Evolutionary conservation across 192 early-diverging fungal species (phyloP).

Genomic region (Piromyces finnis): DNA sequence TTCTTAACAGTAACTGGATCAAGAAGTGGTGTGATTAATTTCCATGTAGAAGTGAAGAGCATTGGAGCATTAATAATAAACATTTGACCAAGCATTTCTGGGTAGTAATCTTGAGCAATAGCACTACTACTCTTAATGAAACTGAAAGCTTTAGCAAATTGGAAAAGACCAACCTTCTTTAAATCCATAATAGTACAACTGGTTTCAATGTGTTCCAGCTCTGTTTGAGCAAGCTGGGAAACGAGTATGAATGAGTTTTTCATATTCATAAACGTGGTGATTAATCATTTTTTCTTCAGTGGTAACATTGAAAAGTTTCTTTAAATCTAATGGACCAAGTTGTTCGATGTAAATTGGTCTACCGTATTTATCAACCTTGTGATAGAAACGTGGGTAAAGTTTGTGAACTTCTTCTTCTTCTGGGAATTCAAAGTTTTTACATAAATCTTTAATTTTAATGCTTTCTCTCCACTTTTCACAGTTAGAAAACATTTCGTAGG

Average conservation of each 20-base stretch:
- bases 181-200: slow-evolving; percentile 82
- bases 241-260: slow-evolving; percentile 45
- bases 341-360: slow-evolving; percentile 84
- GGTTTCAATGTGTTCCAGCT: slow-evolving; percentile 50
- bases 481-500: slow-evolving; percentile 56
- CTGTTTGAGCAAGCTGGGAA: slow-evolving; percentile 61
- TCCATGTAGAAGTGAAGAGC: slow-evolving; percentile 72
- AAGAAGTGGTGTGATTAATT: slow-evolving; percentile 54
- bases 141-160: slow-evolving; percentile 47
- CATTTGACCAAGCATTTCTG: slow-evolving; percentile 79
- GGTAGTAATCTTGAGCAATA: slow-evolving; percentile 85
- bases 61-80: slow-evolving; percentile 86
- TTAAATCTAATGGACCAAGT: slow-evolving; percentile 49
- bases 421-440: slow-evolving; percentile 32
- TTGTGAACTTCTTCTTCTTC: slow-evolving; percentile 42
- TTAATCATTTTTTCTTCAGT: slow-evolving; percentile 51
- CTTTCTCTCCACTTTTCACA: slow-evolving; percentile 48
- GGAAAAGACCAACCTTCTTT: slow-evolving; percentile 59
- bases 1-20: slow-evolving; percentile 43
- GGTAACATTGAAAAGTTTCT: slow-evolving; percentile 38
- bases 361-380: slow-evolving; percentile 80
- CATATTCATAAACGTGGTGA: slow-evolving; percentile 58
- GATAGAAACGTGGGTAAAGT: slow-evolving; percentile 60
- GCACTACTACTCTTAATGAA: slow-evolving; percentile 56
- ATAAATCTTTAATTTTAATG: slow-evolving; percentile 11